Conservation (phyloP, 352 stramenopile genomes). For the Phytophthora kernoviae region DNA sequence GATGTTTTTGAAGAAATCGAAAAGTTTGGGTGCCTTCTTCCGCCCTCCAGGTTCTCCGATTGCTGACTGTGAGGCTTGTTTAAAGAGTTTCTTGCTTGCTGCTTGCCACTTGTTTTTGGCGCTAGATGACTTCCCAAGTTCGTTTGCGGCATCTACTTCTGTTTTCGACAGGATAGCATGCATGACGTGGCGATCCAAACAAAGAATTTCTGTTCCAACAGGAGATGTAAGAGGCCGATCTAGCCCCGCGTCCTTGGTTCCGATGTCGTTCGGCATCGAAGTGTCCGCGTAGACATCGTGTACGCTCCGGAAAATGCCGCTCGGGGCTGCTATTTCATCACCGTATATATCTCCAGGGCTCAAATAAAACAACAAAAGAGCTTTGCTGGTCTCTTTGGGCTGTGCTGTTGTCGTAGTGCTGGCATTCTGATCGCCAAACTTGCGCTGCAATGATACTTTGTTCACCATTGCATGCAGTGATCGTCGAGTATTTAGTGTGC, state of each 20-base stretch:
- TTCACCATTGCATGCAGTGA: slow-evolving; percentile 31
- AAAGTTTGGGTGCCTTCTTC: slow-evolving; percentile 53
- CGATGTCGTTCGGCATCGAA: background rate
- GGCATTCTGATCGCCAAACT: slow-evolving; percentile 5
- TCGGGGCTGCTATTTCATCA: slow-evolving; percentile 46
- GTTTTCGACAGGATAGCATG: slow-evolving; percentile 44
- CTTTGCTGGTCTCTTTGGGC: slow-evolving; percentile 19
- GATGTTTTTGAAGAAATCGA: slow-evolving; percentile 71
- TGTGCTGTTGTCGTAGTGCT: slow-evolving; percentile 6
- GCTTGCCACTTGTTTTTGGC: slow-evolving; percentile 58
- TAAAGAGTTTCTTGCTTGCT: slow-evolving; percentile 42
- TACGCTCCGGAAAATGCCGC: slow-evolving; percentile 37
- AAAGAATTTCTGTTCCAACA: slow-evolving; percentile 37
- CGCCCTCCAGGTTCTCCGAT: slow-evolving; percentile 8
- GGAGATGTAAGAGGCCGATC: background rate
- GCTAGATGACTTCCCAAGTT: slow-evolving; percentile 42
- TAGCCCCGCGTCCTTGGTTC: background rate
- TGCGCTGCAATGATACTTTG: slow-evolving; percentile 29
- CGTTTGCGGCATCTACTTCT: slow-evolving; percentile 54
- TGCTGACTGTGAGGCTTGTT: slow-evolving; percentile 13
- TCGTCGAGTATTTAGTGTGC: slow-evolving; percentile 1
- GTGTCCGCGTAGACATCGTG: slow-evolving; percentile 47
- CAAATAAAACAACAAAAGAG: slow-evolving; percentile 50
- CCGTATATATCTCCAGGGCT: slow-evolving; percentile 53
- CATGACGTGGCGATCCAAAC: slow-evolving; percentile 39